A percentile compares a stretch with the other conserved stretches of the same genome.
These are phyloP conservation scores for Lecanicillium sp. DNA, from an alignment of 2,329 filamentous ascomycete species.

Conservation along the genomic window DNA sequence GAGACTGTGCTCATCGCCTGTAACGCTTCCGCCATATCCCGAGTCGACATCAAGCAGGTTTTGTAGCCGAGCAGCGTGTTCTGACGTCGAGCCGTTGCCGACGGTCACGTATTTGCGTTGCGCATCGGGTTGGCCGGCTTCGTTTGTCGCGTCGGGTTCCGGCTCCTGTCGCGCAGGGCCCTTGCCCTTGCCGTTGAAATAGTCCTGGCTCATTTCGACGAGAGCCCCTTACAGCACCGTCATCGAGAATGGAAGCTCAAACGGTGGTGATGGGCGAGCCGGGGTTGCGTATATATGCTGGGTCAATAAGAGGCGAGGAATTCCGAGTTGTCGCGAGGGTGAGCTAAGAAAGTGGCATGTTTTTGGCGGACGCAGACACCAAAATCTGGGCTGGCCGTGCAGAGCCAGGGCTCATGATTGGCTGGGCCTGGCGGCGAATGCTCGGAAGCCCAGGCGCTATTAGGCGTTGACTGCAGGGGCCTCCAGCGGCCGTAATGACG, in stretches of 20 bases:
- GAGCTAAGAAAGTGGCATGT: conserved; percentile 5
- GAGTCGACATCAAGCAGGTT: conserved; percentile 80
- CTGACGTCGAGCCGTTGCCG: conserved; percentile 71
- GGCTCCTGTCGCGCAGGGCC: conserved; percentile 25
- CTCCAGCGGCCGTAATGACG: too few relatives aligned
- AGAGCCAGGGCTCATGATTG: conserved; percentile 7
- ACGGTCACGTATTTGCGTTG: conserved; percentile 77
- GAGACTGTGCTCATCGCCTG: conserved; percentile 49
- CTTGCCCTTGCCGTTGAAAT: conserved; percentile 49
- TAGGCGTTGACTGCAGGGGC: too few relatives aligned
- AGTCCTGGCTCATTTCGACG: conserved; percentile 52
- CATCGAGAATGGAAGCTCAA: conserved; percentile 15
- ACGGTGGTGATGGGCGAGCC: conserved; percentile 6
- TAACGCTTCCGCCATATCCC: conserved; percentile 78
- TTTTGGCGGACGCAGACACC: conserved; percentile 3
- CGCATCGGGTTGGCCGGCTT: conserved; percentile 18
- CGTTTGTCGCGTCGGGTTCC: conserved; percentile 18
- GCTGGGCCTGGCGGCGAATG: conserved; percentile 3
- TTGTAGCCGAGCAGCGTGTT: conserved; percentile 74
- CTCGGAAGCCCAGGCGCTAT: not conserved
- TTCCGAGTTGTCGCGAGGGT: too few relatives aligned
- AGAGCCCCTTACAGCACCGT: conserved; percentile 24
- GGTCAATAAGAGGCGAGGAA: too few relatives aligned
- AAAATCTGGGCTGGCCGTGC: not conserved
- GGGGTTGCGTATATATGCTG: not conserved